These are phyloP conservation scores for Tetradesmus obliquus DNA, from an alignment of 139 green algal genomes.

Conservation along the genomic window DNA sequence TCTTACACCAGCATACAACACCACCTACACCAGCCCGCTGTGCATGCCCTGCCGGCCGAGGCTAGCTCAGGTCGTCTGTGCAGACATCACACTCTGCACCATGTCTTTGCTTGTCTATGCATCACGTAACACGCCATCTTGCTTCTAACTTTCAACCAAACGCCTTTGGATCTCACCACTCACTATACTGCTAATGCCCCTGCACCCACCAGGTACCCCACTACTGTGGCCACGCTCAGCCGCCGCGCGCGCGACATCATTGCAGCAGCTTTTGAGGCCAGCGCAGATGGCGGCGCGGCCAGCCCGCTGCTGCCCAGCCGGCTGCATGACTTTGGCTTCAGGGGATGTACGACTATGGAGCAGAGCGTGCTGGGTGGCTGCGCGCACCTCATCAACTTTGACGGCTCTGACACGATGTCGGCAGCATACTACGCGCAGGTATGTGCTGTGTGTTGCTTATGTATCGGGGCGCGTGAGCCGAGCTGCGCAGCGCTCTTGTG, in stretches of 20 bases:
- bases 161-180: too few relatives aligned
- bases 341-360: constrained; percentile 87
- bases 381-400: constrained; percentile 93
- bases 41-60: not conserved
- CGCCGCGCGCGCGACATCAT: constrained; percentile 82
- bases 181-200: too few relatives aligned
- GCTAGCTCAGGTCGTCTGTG: not conserved
- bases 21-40: too few relatives aligned
- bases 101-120: not conserved
- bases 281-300: constrained; percentile 64
- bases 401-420: constrained; percentile 88
- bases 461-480: not conserved
- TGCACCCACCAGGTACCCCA: constrained; percentile 79
- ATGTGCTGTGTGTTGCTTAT: not conserved
- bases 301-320: constrained; percentile 69
- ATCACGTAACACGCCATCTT: too few relatives aligned
- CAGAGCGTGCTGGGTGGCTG: constrained; percentile 89
- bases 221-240: constrained; percentile 88
- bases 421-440: constrained; percentile 91
- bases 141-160: too few relatives aligned
- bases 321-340: constrained; percentile 90
- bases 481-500: too few relatives aligned
- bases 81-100: too few relatives aligned
- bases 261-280: constrained; percentile 81
- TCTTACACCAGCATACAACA: too few relatives aligned